These are phyloP conservation scores for Polygonum aviculare DNA, from an alignment of 148 eudicot species.

Conservation along the genomic window DNA sequence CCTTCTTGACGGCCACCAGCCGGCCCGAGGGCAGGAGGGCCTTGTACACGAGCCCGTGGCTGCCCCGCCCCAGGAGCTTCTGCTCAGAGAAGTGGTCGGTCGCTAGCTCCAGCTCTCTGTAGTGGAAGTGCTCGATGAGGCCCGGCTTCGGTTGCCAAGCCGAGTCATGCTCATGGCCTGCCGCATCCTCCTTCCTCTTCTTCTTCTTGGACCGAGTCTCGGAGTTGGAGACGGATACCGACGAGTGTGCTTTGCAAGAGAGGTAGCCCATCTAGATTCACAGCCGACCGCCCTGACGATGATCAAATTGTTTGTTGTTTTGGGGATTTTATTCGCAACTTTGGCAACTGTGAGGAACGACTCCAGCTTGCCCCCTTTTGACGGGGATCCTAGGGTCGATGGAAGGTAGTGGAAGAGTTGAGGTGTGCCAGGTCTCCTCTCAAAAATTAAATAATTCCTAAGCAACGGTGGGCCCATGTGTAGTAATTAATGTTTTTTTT, in stretches of 20 bases:
- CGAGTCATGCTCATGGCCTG: too few relatives aligned
- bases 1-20: constrained; percentile 72
- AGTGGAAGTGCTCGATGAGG: constrained; percentile 45
- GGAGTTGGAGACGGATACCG: constrained; percentile 34
- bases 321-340: neutral
- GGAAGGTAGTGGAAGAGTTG: neutral
- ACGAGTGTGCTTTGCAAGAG: constrained; percentile 61
- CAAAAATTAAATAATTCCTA: neutral
- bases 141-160: too few relatives aligned
- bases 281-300: neutral
- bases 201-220: too few relatives aligned
- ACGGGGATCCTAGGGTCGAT: neutral
- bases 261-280: constrained; percentile 52
- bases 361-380: neutral
- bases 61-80: constrained; percentile 76
- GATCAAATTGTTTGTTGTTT: neutral
- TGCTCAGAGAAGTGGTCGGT: constrained; percentile 66
- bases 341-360: neutral
- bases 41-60: constrained; percentile 91
- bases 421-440: neutral
- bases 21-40: constrained; percentile 61
- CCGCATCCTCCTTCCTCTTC: too few relatives aligned
- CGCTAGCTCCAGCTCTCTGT: constrained; percentile 61
- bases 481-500: too few relatives aligned
- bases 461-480: too few relatives aligned